Evolutionary conservation across 108 stramenopile genomes (phyloP), one percentile per base, ranked within the genome.

Genomic region (Cyclotella atomus): DNA sequence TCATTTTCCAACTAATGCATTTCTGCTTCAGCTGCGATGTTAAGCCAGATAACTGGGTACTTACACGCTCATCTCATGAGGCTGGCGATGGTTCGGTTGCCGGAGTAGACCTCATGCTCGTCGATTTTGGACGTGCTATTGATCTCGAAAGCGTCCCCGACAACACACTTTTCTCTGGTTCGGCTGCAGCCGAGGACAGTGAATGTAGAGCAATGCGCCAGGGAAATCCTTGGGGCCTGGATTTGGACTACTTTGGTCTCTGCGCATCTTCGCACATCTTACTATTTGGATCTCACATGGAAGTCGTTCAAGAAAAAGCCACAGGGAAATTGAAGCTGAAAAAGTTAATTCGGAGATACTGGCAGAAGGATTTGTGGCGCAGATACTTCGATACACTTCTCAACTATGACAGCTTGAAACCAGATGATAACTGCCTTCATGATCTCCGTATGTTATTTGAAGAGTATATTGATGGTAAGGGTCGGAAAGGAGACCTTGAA

Each of bases 31-130:
- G 92, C 56, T 90, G 89, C 53, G 94, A 95, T 78, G 79, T 89
- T 10, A 95, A 95, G 62, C 88, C 94, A 1, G 94, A 95, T 50
- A 95, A 95, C 62, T 91, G 89, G 82, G 89, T 94, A 3, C 44
- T 94, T 9, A 72, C 79, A 30, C 57, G 64, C 24, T 76, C 81
- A 2, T 69, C 74, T 20, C 65, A 82, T 33, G 61, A 59, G 23
- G 43, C 66, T 24, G 81, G 24, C 12, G 57, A 56, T 57, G 25
- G 70, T 33, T 45, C 69, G 15, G 63, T 89, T 14, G 82, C 76
- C 28, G 81, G 66, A 53, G 69, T 82, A 28, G 87, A 92, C 57
- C 38, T 92, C 46, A 88, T 78, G 82, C 78, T 95, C 2, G 85
- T 92, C 25, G 94, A 95, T 76, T 95, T 95, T 83, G 94, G 94